Evolutionary conservation across 352 stramenopile genomes (phyloP).

Genomic region (Pythium aphanidermatum): DNA sequence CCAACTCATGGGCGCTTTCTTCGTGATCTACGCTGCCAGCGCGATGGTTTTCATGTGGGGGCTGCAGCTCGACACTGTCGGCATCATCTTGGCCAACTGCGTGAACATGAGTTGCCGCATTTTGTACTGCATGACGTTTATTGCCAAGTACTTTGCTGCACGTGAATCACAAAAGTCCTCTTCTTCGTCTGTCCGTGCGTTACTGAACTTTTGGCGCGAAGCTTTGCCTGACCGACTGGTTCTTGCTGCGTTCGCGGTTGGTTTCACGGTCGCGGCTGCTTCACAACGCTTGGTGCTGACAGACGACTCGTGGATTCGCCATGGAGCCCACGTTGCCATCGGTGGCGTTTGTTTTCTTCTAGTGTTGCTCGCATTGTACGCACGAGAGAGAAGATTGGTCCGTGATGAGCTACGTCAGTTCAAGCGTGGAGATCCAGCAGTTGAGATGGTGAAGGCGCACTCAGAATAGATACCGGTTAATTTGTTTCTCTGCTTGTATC

Average conservation of each 20-base stretch:
- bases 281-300: constrained; percentile 41
- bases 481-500: no score
- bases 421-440: neutral
- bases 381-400: constrained; percentile 44
- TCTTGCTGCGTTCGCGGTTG: constrained; percentile 33
- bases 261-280: constrained; percentile 29
- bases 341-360: constrained; percentile 38
- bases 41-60: constrained; percentile 63
- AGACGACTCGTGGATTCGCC: constrained; percentile 25
- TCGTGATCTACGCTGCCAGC: constrained; percentile 58
- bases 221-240: constrained; percentile 49
- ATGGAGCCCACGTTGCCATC: constrained; percentile 40
- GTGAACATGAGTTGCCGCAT: constrained; percentile 87
- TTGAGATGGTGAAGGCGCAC: constrained; percentile 4
- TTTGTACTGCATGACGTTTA: constrained; percentile 69
- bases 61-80: constrained; percentile 45
- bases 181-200: neutral
- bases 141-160: constrained; percentile 44
- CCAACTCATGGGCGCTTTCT: constrained; percentile 74
- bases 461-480: constrained; percentile 2
- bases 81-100: constrained; percentile 84
- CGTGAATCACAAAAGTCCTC: neutral
- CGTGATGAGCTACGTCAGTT: constrained; percentile 15
- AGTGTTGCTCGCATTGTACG: constrained; percentile 32
- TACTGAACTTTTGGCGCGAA: constrained; percentile 40